A percentile compares a stretch with the other conserved stretches of the same genome.
Evolutionary conservation across 371 early-diverging fungal species (phyloP).

Genomic region (Mucor piriformis): DNA sequence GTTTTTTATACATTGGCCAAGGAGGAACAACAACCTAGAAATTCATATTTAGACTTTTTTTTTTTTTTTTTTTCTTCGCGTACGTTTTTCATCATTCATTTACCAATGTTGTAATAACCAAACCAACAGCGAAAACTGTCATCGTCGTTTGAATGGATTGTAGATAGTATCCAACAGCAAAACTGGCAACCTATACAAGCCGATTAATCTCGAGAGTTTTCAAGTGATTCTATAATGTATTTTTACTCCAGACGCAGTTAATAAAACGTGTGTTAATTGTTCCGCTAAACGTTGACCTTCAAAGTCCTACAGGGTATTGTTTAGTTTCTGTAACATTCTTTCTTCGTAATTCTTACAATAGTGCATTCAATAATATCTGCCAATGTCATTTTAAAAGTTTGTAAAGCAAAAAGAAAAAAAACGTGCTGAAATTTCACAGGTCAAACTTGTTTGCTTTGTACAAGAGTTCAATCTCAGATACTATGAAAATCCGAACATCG

Average conservation of each 20-base stretch:
- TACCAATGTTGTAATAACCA: constrained; percentile 23
- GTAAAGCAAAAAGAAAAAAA: background rate
- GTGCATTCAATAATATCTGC: constrained; percentile 28
- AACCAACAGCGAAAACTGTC: constrained; percentile 16
- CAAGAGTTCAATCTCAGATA: no score
- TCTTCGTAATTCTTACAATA: constrained; percentile 13
- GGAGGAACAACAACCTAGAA: constrained; percentile 26
- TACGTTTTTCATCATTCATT: background rate
- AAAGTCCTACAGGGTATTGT: constrained; percentile 22
- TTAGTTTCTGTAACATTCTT: background rate
- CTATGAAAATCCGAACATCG: no score
- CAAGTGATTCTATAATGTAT: background rate
- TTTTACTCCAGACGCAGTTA: constrained; percentile 22
- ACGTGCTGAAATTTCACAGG: background rate
- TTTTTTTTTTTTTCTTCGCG: background rate
- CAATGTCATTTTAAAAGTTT: constrained; percentile 15
- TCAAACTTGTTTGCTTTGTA: background rate
- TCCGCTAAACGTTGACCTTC: constrained; percentile 27
- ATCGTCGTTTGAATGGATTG: constrained; percentile 18
- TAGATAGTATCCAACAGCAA: constrained; percentile 21
- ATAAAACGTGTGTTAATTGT: constrained; percentile 7
- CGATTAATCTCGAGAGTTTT: background rate
- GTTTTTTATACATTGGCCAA: constrained; percentile 33
- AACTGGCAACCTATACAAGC: constrained; percentile 13
- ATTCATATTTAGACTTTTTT: background rate